These are phyloP conservation scores for Penicillium sp. DNA, from an alignment of 2,329 filamentous ascomycete species.

Conservation along the genomic window DNA sequence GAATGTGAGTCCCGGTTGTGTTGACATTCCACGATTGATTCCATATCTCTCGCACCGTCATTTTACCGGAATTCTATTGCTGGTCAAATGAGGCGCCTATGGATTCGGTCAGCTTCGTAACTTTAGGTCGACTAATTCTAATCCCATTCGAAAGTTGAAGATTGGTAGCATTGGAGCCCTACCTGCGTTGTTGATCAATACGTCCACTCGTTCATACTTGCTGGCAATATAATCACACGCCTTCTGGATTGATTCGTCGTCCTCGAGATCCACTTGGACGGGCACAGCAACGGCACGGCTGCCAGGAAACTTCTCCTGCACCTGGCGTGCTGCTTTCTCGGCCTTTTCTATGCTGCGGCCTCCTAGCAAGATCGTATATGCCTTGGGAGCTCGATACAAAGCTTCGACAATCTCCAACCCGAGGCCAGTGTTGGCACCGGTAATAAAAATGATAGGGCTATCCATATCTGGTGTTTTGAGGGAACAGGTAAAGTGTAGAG, in stretches of 20 bases:
- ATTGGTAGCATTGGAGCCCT: no score
- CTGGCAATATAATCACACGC: slow-evolving; percentile 50
- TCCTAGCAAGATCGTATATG: slow-evolving; percentile 63
- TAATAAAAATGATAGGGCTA: slow-evolving; percentile 55
- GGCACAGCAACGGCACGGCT: slow-evolving; percentile 50
- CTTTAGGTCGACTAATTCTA: no score
- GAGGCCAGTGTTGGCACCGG: slow-evolving; percentile 65
- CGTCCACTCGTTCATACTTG: slow-evolving; percentile 54
- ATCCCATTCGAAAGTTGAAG: no score
- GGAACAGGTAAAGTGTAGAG: no score
- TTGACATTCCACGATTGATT: slow-evolving; percentile 58
- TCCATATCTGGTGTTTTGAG: background rate
- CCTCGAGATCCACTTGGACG: slow-evolving; percentile 58
- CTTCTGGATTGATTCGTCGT: slow-evolving; percentile 57
- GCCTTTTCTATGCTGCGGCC: slow-evolving; percentile 58
- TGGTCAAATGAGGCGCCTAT: slow-evolving; percentile 32
- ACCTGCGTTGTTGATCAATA: slow-evolving; percentile 64
- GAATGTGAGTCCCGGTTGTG: slow-evolving; percentile 53
- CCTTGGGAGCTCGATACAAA: slow-evolving; percentile 51
- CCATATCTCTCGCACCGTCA: slow-evolving; percentile 47
- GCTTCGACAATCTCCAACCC: slow-evolving; percentile 63
- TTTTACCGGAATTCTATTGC: slow-evolving; percentile 28
- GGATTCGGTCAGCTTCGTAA: background rate
- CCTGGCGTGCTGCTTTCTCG: slow-evolving; percentile 48
- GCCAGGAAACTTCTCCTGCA: slow-evolving; percentile 48